Evolutionary conservation across 1,284 basidiomycete species (phyloP).

Genomic region (Sanghuangporus baumii): DNA sequence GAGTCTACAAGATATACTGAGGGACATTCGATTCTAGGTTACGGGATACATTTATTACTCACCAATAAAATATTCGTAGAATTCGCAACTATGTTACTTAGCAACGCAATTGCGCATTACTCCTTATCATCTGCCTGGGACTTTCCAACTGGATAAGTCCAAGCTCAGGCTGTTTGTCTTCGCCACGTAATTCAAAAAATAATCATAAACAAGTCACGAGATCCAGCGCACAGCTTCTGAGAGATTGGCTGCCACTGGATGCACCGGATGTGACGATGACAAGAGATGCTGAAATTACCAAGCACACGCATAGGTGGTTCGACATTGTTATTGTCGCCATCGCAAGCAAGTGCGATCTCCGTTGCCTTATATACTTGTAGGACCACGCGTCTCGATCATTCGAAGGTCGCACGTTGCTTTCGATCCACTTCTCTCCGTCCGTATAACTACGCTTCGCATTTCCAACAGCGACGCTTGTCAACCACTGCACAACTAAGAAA

Average conservation of each 20-base stretch:
- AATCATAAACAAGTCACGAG: neutral
- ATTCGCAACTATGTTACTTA: too few relatives aligned
- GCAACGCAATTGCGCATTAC: too few relatives aligned
- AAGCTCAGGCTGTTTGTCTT: neutral
- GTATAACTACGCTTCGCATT: neutral
- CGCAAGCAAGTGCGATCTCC: neutral
- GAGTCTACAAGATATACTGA: slow-evolving; percentile 30
- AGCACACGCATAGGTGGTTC: neutral
- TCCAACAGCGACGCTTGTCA: neutral
- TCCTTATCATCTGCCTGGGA: too few relatives aligned
- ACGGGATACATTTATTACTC: neutral
- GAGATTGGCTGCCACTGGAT: neutral
- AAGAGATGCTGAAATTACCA: neutral
- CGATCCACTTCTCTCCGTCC: neutral
- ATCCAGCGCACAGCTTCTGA: neutral
- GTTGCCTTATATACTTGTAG: neutral
- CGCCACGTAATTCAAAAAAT: neutral
- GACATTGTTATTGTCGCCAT: neutral
- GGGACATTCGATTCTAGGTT: slow-evolving; percentile 15
- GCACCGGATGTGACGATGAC: neutral
- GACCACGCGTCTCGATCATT: neutral
- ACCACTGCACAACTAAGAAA: neutral
- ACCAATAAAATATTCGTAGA: too few relatives aligned
- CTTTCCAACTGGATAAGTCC: too few relatives aligned
- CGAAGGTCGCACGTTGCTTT: neutral